These are phyloP conservation scores for Nitzschia putrida DNA, from an alignment of 108 stramenopile genomes.

Conservation along the genomic window DNA sequence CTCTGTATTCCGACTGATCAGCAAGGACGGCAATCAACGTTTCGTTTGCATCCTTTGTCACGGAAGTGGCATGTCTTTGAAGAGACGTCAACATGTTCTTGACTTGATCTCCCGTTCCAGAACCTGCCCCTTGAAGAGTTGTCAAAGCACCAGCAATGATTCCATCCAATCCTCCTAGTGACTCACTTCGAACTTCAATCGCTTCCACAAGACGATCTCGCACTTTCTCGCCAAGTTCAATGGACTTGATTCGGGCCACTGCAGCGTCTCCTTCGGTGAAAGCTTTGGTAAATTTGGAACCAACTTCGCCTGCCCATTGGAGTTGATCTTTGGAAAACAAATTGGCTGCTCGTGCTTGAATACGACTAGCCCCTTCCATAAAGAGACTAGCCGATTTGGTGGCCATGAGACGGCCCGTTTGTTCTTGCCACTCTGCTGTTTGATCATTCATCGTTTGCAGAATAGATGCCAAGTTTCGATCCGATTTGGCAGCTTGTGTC, in stretches of 20 bases:
- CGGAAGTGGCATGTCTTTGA: constrained; percentile 56
- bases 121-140: constrained; percentile 37
- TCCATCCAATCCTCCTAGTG: constrained; percentile 85
- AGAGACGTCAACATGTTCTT: constrained; percentile 57
- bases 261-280: constrained; percentile 89
- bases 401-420: constrained; percentile 71
- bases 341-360: constrained; percentile 65
- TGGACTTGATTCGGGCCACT: constrained; percentile 80
- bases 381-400: constrained; percentile 80
- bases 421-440: constrained; percentile 82
- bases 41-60: constrained; percentile 75
- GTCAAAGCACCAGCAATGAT: constrained; percentile 85
- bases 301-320: constrained; percentile 62
- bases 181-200: constrained; percentile 83
- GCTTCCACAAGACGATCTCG: constrained; percentile 70
- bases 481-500: constrained; percentile 67
- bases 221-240: constrained; percentile 85
- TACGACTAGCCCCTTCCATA: constrained; percentile 76
- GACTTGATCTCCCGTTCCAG: constrained; percentile 47
- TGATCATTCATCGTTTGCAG: constrained; percentile 71
- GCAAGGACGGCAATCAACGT: constrained; percentile 80
- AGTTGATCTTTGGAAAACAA: constrained; percentile 61
- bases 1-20: constrained; percentile 62
- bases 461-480: constrained; percentile 59
- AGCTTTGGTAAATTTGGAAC: constrained; percentile 70